These are phyloP conservation scores for Fonsecaea erecta DNA, from an alignment of 2,329 filamentous ascomycete genomes.

Conservation along the genomic window DNA sequence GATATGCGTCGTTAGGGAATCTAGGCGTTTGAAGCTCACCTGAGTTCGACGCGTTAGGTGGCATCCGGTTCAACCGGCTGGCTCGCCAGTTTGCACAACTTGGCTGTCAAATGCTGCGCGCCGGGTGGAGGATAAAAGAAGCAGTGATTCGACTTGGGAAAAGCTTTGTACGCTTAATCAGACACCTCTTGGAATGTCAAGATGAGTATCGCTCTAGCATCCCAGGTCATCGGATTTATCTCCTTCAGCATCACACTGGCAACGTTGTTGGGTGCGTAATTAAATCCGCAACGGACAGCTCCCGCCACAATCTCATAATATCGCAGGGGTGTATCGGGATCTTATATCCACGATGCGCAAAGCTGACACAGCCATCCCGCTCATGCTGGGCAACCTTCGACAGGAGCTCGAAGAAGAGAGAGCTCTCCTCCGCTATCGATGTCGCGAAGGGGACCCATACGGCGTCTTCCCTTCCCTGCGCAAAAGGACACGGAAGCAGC, in stretches of 20 bases:
- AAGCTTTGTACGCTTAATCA: neutral
- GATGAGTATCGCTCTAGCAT: conserved; percentile 23
- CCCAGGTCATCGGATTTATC: conserved; percentile 34
- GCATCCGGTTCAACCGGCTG: neutral
- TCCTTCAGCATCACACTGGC: conserved; percentile 34
- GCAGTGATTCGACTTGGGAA: neutral
- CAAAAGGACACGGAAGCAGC: conserved; percentile 21
- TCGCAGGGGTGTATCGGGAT: conserved; percentile 32
- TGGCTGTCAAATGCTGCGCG: neutral
- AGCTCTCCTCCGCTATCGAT: conserved; percentile 27
- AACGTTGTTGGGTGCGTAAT: conserved; percentile 33
- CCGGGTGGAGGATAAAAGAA: neutral
- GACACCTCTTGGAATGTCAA: neutral
- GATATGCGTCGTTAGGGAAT: neutral
- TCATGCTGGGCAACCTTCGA: conserved; percentile 34
- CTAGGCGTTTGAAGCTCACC: neutral
- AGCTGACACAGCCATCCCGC: conserved; percentile 29
- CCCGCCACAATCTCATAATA: conserved; percentile 3
- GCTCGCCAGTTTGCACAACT: neutral
- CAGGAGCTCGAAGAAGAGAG: conserved; percentile 34
- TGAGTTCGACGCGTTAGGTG: neutral
- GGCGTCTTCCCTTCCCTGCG: conserved; percentile 25
- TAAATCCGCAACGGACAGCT: neutral
- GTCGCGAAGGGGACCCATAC: conserved; percentile 32
- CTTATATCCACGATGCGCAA: conserved; percentile 33